Evolutionary conservation across 768 basidiomycete species (phyloP).

Genomic region (Boletus tylopilopsis): DNA sequence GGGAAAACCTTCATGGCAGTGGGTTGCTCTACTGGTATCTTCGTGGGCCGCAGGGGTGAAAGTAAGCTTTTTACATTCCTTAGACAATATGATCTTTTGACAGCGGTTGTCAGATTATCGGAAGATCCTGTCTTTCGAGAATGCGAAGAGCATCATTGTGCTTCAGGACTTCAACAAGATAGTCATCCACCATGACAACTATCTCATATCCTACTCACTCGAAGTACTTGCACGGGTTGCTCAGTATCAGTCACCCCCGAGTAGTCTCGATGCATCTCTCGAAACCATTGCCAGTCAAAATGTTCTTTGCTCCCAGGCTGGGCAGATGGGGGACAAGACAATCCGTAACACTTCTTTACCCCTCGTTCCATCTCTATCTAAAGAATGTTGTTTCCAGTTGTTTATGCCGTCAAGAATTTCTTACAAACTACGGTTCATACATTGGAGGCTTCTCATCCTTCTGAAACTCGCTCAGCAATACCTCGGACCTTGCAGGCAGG

Average conservation of each 20-base stretch:
- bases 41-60: slow-evolving; percentile 51
- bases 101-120: slow-evolving; percentile 45
- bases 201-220: slow-evolving; percentile 64
- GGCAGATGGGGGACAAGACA: slow-evolving; percentile 48
- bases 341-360: slow-evolving; percentile 44
- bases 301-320: slow-evolving; percentile 60
- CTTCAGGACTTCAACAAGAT: slow-evolving; percentile 64
- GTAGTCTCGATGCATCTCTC: slow-evolving; percentile 50
- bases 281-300: slow-evolving; percentile 58
- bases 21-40: slow-evolving; percentile 68
- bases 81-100: background rate
- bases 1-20: slow-evolving; percentile 59
- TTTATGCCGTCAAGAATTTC: slow-evolving; percentile 61
- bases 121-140: slow-evolving; percentile 49
- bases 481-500: slow-evolving; percentile 29
- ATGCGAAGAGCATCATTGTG: slow-evolving; percentile 52
- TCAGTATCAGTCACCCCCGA: slow-evolving; percentile 42
- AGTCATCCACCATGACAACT: slow-evolving; percentile 57
- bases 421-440: slow-evolving; percentile 58
- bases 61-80: slow-evolving; percentile 37
- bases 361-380: slow-evolving; percentile 1
- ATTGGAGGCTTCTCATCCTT: slow-evolving; percentile 50
- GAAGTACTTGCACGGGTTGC: slow-evolving; percentile 64
- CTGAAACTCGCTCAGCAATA: slow-evolving; percentile 35
- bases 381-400: slow-evolving; percentile 41